Base-by-base conservation (phyloP, 2,329 filamentous ascomycete genomes). In the Coccinonectria pachysandricola region DNA sequence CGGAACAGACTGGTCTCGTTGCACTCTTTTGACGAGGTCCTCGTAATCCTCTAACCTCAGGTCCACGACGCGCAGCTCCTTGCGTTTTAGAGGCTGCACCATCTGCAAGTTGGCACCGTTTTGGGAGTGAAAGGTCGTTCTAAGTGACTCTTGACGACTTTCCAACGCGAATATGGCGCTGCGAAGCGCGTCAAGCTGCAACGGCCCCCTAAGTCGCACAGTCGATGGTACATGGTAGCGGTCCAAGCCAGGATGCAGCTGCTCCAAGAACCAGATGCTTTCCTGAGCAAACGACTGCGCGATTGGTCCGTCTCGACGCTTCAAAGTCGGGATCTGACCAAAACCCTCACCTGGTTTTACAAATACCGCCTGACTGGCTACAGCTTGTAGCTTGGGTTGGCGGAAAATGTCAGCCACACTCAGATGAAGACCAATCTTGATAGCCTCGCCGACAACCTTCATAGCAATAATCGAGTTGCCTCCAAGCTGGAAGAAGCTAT, bases 241-340 rank as follows among this genome's bases (percentile, higher is more conserved):
- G 1, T 26, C 33, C 3, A 31, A 17, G 4, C 34, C 36, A 1
- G 36, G 40, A 12, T 40, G 25, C 5, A 41, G 26, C 13, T 34
- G 34, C 3, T 41, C 34, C 9, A 39, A n/a, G 19, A 41, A 41
- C 38, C 38, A 41, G 2, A 41, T 28, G 9, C 38, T 28, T 6
- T 28, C 27, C 13, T 41, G 38, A 3, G 38, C 34, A 30, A 34
- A 41, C 7, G 36, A 39, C 17, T 39, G 36, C 3, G 30, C 27
- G 7, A 29, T 13, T 6, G 18, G 27, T 8, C 21, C 17, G 25
- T 16, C n/a, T n/a, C n/a, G n/a, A n/a, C n/a, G n/a, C n/a, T n/a
- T n/a, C n/a, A n/a, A n/a, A n/a, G n/a, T n/a, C n/a, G n/a, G n/a
- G n/a, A n/a, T n/a, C n/a, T n/a, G n/a, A n/a, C n/a, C n/a, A n/a